Evolutionary conservation across 2,329 filamentous ascomycete species (phyloP).

Genomic region (Colletotrichum tropicicola): DNA sequence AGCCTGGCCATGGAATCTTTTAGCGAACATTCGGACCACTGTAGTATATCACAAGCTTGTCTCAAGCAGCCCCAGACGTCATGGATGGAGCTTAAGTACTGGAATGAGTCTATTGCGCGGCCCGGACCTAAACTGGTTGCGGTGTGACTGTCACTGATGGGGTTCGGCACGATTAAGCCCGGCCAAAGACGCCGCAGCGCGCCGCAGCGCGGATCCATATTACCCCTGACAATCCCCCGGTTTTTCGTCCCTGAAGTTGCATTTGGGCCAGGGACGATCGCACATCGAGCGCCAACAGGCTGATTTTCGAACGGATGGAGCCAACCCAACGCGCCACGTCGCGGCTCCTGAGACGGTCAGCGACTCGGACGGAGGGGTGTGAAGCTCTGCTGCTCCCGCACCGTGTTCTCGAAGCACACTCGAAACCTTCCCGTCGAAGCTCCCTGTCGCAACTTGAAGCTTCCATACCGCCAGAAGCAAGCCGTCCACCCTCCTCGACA

Average conservation of each 20-base stretch:
- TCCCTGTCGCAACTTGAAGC: not conserved
- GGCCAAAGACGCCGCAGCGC: no score
- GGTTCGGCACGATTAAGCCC: not conserved
- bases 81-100: no score
- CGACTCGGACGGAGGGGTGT: not conserved
- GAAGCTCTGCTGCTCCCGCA: not conserved
- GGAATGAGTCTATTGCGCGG: no score
- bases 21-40: no score
- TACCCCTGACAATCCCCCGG: not conserved
- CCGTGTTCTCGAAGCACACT: no score
- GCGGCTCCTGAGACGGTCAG: constrained; percentile 16
- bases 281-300: not conserved
- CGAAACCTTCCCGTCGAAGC: no score
- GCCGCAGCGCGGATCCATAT: not conserved
- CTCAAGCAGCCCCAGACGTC: no score
- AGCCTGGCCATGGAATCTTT: no score
- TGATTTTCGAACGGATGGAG: not conserved
- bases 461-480: not conserved
- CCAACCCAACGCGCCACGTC: constrained; percentile 1
- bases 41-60: no score
- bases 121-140: no score
- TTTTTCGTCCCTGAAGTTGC: not conserved
- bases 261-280: not conserved
- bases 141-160: no score
- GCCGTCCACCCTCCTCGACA: not conserved